Evolutionary conservation across 768 basidiomycete genomes (phyloP).

Genomic region (Boletus rufocinnamomeus): DNA sequence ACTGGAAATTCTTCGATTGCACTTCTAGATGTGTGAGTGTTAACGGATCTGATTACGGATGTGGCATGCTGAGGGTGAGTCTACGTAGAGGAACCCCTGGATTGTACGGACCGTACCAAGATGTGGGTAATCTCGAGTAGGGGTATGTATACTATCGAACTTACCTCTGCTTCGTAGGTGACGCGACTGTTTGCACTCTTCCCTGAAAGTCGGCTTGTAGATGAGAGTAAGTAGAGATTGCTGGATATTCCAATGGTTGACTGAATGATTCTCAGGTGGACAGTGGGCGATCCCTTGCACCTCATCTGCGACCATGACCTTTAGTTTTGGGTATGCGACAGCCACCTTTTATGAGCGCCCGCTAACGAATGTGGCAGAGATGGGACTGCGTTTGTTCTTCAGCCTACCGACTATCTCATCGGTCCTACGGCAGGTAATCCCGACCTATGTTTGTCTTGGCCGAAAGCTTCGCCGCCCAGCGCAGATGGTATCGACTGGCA

Average conservation of each 20-base stretch:
- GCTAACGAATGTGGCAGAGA: conserved; percentile 19
- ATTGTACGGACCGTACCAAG: conserved; percentile 76
- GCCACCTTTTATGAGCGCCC: background rate
- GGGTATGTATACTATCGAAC: background rate
- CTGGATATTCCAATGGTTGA: background rate
- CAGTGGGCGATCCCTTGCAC: conserved; percentile 80
- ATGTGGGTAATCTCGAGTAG: conserved; percentile 46
- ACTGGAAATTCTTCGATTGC: conserved; percentile 62
- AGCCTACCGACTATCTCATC: conserved; percentile 77
- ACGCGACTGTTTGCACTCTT: conserved; percentile 62
- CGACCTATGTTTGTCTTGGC: conserved; percentile 74
- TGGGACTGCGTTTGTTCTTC: conserved; percentile 52
- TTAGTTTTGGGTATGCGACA: conserved; percentile 66
- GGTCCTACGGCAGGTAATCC: conserved; percentile 67
- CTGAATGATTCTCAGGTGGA: conserved; percentile 42
- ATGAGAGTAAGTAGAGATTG: conserved; percentile 43
- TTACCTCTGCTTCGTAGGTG: conserved; percentile 47
- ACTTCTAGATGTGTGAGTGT: conserved; percentile 69
- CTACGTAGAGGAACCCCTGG: conserved; percentile 62
- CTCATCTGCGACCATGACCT: conserved; percentile 55
- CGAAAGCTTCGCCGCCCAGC: conserved; percentile 61
- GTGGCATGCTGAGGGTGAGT: conserved; percentile 4
- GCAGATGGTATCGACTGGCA: conserved; percentile 84
- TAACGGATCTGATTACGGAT: background rate
- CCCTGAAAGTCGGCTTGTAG: conserved; percentile 67